phyloP scores from a whole-genome alignment of 805 yeast genomes.

The Kodamaea hsintzibuensis region DNA sequence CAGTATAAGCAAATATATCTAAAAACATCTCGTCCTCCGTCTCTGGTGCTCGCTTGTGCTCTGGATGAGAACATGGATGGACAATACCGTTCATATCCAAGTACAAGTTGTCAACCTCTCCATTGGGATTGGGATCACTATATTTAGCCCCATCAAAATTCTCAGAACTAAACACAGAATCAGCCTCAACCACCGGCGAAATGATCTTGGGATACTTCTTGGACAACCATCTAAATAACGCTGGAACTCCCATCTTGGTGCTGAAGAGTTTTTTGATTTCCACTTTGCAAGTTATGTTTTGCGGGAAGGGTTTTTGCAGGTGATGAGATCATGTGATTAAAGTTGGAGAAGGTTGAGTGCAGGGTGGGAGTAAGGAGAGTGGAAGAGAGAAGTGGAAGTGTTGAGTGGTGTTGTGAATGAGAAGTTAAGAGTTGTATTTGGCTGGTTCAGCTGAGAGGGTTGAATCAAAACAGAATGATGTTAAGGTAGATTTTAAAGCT shows the following conservation, averaged over 20 bases:
- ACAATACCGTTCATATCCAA: conserved; percentile 99
- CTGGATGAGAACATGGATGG: conserved; percentile 99
- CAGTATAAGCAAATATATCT: conserved; percentile 90
- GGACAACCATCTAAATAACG: conserved; percentile 95
- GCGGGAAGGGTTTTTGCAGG: neutral
- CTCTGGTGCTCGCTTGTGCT: conserved; percentile 91
- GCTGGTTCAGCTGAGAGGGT: too few species aligned
- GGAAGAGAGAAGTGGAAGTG: too few species aligned
- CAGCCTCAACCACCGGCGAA: conserved; percentile 83
- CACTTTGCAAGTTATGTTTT: too few species aligned
- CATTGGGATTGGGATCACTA: conserved; percentile 84
- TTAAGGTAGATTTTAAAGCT: too few species aligned
- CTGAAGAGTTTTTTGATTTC: neutral
- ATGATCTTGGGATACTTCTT: conserved; percentile 91
- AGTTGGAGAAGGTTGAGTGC: neutral
- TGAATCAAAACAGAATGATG: too few species aligned
- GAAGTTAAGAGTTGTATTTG: too few species aligned
- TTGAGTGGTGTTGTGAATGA: too few species aligned
- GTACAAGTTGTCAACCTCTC: conserved; percentile 90
- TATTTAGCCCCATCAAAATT: conserved; percentile 61
- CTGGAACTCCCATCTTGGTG: conserved; percentile 91
- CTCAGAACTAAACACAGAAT: conserved; percentile 55
- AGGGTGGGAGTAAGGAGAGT: too few species aligned
- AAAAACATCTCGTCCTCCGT: conserved; percentile 96
- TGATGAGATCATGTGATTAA: neutral